Base-by-base conservation (phyloP, 192 early-diverging fungal species). In the Dissophora ornata region DNA sequence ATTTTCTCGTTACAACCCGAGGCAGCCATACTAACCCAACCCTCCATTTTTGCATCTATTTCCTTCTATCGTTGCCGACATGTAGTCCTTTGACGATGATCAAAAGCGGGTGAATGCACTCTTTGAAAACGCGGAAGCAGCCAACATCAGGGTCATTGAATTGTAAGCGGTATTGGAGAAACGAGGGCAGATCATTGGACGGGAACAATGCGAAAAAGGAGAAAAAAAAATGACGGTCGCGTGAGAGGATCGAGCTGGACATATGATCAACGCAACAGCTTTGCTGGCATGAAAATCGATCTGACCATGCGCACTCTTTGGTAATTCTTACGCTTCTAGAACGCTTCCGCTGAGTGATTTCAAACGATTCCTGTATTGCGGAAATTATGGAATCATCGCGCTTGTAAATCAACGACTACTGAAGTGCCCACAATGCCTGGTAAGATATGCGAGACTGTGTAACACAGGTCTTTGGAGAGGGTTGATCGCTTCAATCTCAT, bases 321-420 rank as follows among this genome's bases (percentile, higher is more conserved):
- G 40, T 41, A 18, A 41, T 69, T n/a, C 34, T 52, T n/a, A 21
- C 7, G 8, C 46, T 55, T 11, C 42, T n/a, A n/a, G 84, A 68
- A 81, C 83, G 18, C 84, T 97, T 21, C 87, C 90, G 21, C 78
- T 94, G 55, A 88, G 94, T 45, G 94, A 97, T 59, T 89, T 96
- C 65, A 88, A 93, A 47, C 87, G 94, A 25, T 97, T 97, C 62
- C 67, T 97, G 41, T 83, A 90, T 41, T 88, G 88, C 49, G 85
- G 85, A 54, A 80, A 85, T 33, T 97, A 91, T 68, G 94, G 89
- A 0, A 86, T 91, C 34, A 83, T 97, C 19, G 74, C 95, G 19
- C 83, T 97, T 2, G 91, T 97, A 26, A 94, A 97, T 83, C 82
- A 89, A 28, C 80, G 83, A 3, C 46, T 80, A 28, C 74, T 91